These are phyloP conservation scores for Ceratocystiopsis sp. DNA, from an alignment of 2,329 filamentous ascomycete species.

Conservation along the genomic window DNA sequence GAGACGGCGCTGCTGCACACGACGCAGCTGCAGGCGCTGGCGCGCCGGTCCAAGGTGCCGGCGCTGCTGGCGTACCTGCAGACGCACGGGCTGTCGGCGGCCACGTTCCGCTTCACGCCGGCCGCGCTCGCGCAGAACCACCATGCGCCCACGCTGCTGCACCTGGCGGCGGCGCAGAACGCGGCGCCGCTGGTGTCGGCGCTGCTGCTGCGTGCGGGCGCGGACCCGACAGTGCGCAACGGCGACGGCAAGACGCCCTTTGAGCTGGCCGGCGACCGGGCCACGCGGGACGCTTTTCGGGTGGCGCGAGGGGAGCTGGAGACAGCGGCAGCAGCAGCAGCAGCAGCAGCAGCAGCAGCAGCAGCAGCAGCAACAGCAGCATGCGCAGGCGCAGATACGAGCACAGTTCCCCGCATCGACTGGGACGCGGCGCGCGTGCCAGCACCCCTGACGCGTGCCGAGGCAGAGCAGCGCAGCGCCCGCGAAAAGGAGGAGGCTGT, in stretches of 20 bases:
- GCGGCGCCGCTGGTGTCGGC: constrained; percentile 60
- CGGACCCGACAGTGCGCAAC: constrained; percentile 56
- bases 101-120: constrained; percentile 63
- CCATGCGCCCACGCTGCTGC: constrained; percentile 69
- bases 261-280: constrained; percentile 69
- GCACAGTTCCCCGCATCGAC: constrained; percentile 19
- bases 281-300: constrained; percentile 81
- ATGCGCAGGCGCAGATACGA: too few relatives aligned
- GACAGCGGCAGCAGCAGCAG: constrained; percentile 44
- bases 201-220: constrained; percentile 55
- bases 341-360: constrained; percentile 51
- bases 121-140: constrained; percentile 38
- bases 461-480: constrained; percentile 52
- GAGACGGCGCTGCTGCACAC: constrained; percentile 72
- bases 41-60: constrained; percentile 78
- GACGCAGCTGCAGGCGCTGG: constrained; percentile 70
- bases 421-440: constrained; percentile 69
- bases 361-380: constrained; percentile 9
- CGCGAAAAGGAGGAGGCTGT: constrained; percentile 54
- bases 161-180: constrained; percentile 71
- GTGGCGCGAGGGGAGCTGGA: constrained; percentile 65
- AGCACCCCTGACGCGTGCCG: constrained; percentile 47
- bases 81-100: constrained; percentile 46
- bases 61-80: constrained; percentile 71
- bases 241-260: constrained; percentile 71